Percentiles rank a stretch among this genome's conserved stretches.
These are phyloP conservation scores for Alternaria sp. DNA, from an alignment of 2,329 filamentous ascomycete genomes.

Conservation along the genomic window DNA sequence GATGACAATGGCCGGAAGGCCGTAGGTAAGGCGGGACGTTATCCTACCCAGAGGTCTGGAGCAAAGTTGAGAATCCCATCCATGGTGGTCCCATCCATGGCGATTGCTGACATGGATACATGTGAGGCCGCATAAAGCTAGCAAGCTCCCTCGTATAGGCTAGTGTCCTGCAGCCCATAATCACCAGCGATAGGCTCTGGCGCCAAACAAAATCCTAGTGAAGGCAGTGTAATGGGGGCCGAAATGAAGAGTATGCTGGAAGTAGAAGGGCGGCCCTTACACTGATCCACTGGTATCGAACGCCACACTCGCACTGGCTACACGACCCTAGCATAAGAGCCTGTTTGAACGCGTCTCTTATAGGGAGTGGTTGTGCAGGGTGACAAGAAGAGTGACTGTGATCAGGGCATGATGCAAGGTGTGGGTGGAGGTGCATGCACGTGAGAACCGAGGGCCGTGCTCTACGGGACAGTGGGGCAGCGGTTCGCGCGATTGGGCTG, in stretches of 20 bases:
- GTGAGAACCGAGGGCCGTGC: slow-evolving; percentile 21
- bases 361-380: slow-evolving; percentile 16
- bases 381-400: slow-evolving; percentile 11
- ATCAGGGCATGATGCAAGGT: slow-evolving; percentile 4
- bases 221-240: slow-evolving; percentile 33
- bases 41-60: slow-evolving; percentile 31
- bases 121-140: slow-evolving; percentile 35
- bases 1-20: slow-evolving; percentile 26
- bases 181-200: slow-evolving; percentile 15
- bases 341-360: not conserved
- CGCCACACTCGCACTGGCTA: slow-evolving; percentile 4
- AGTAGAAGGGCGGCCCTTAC: slow-evolving; percentile 15
- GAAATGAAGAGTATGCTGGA: slow-evolving; percentile 18
- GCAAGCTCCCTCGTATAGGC: slow-evolving; percentile 22
- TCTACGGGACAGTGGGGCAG: slow-evolving; percentile 18
- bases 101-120: slow-evolving; percentile 39
- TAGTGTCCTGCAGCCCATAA: slow-evolving; percentile 32
- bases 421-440: slow-evolving; percentile 14
- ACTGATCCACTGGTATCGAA: not conserved
- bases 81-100: slow-evolving; percentile 31
- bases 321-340: not conserved
- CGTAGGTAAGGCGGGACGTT: slow-evolving; percentile 23
- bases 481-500: slow-evolving; percentile 14
- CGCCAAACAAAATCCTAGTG: slow-evolving; percentile 23
- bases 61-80: slow-evolving; percentile 24